These are phyloP conservation scores for Taphrina betulina DNA, from an alignment of 1,139 yeast genomes.

Conservation along the genomic window DNA sequence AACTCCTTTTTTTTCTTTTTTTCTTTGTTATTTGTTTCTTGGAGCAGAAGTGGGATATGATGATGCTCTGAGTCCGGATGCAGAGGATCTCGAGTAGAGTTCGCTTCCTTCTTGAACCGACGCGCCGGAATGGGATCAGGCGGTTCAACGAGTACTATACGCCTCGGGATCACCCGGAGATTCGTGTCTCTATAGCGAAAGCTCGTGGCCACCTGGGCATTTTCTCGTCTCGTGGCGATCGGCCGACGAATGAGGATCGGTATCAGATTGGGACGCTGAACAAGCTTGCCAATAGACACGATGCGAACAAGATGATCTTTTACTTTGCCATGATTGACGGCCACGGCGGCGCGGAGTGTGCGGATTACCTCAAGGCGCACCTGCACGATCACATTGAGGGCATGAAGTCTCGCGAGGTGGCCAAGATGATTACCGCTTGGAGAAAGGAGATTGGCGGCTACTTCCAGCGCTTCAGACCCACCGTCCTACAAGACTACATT, in stretches of 20 bases:
- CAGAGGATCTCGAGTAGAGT: not conserved
- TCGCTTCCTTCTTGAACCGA: too few species aligned
- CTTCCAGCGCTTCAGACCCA: slow-evolving; percentile 28
- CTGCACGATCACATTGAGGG: slow-evolving; percentile 56
- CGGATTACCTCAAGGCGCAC: slow-evolving; percentile 12
- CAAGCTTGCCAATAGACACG: slow-evolving; percentile 41
- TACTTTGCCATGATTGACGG: slow-evolving; percentile 33
- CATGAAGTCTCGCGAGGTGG: slow-evolving; percentile 42
- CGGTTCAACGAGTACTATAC: slow-evolving; percentile 28
- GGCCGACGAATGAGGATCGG: slow-evolving; percentile 78
- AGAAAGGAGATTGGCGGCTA: slow-evolving; percentile 28
- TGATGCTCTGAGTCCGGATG: too few species aligned
- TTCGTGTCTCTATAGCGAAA: slow-evolving; percentile 57
- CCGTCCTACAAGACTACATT: slow-evolving; percentile 24
- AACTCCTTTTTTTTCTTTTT: too few species aligned
- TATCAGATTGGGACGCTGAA: slow-evolving; percentile 56
- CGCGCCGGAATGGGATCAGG: not conserved
- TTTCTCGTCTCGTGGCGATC: slow-evolving; percentile 68
- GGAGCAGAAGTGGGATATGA: too few species aligned
- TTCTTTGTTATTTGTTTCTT: too few species aligned
- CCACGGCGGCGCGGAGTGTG: slow-evolving; percentile 29
- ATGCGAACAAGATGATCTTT: slow-evolving; percentile 20
- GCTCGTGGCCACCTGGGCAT: slow-evolving; percentile 83
- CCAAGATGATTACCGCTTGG: slow-evolving; percentile 31
- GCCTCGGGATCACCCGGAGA: slow-evolving; percentile 34